These are phyloP conservation scores for Circinella minor DNA, from an alignment of 371 early-diverging fungal species.

Conservation along the genomic window DNA sequence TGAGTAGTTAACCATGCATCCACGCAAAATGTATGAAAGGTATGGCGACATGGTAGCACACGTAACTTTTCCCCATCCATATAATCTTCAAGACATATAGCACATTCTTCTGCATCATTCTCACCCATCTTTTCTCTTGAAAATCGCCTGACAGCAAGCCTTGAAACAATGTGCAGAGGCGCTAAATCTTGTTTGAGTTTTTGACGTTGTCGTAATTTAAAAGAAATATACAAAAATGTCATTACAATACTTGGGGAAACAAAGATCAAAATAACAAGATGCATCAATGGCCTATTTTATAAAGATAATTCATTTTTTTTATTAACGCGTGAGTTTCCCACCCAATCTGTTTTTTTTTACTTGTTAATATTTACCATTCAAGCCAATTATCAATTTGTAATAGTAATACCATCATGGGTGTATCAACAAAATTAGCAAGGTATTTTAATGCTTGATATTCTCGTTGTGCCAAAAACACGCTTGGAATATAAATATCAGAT, in stretches of 20 bases:
- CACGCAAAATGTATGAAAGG: conserved; percentile 91
- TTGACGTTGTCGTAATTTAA: conserved; percentile 66
- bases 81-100: conserved; percentile 94
- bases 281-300: conserved; percentile 61
- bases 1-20: conserved; percentile 85
- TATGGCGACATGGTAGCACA: conserved; percentile 87
- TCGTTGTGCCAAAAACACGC: conserved; percentile 72
- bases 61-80: conserved; percentile 78
- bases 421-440: conserved; percentile 42
- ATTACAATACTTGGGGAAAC: conserved; percentile 76
- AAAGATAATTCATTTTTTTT: neutral
- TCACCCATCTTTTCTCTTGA: conserved; percentile 53
- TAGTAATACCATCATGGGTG: conserved; percentile 46
- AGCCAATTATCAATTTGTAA: conserved; percentile 36
- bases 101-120: conserved; percentile 81
- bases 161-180: conserved; percentile 66
- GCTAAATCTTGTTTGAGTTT: conserved; percentile 66
- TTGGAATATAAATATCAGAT: conserved; percentile 77
- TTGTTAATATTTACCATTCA: conserved; percentile 37
- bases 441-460: conserved; percentile 63
- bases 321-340: neutral
- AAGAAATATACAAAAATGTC: conserved; percentile 70
- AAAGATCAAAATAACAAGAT: conserved; percentile 70
- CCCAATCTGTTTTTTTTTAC: neutral
- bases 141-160: conserved; percentile 65